Base-by-base conservation (phyloP, 2,329 filamentous ascomycete species). In the Pseudogymnoascus sp. region DNA sequence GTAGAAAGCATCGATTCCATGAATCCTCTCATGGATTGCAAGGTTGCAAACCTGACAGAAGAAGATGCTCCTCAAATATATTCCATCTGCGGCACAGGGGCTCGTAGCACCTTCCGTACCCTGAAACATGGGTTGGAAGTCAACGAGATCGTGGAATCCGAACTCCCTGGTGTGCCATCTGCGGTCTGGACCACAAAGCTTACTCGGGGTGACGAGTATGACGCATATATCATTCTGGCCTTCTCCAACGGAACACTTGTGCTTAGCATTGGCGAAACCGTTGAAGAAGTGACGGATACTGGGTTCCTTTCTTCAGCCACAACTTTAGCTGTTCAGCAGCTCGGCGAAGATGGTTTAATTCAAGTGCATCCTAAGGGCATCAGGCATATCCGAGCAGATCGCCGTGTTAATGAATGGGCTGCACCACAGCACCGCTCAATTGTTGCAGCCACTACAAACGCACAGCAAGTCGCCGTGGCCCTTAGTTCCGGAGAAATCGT, bases 61-160 rank as follows among this genome's bases (percentile, higher is more conserved):
- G 94, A 97, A 66, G 94, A 97, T 72, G 92, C 93, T 4, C 94
- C 94, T 11, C 95, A 99, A 71, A 96, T 99, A 22, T 99, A 97
- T 74, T 88, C 91, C 0, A 84, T 96, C 39, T 95, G 90, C 70
- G 94, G 95, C 8, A 89, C 89, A 62, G 91, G 93, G 8, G 90
- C 92, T 47, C 83, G 90, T 65, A 97, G 93, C 73, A 88, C 88
- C 6, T 97, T 99, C 77, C 85, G 93, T 67, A 96, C 88, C 53
- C 82, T 97, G 60, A 94, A 94, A 71, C 92, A 99, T 72, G 94
- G 93, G 5, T 76, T 99, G 33, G 89, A 96, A 68, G 92, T 97
- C 2, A 90, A 91, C 37, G 92, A 97, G 71, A 94, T 97, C 62
- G 91, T 97, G n/a, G 91, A 94, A 62, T 96, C 92, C 0, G 90